Conservation (phyloP, 2,329 filamentous ascomycete species). For the Botryosphaeria dothidea region DNA sequence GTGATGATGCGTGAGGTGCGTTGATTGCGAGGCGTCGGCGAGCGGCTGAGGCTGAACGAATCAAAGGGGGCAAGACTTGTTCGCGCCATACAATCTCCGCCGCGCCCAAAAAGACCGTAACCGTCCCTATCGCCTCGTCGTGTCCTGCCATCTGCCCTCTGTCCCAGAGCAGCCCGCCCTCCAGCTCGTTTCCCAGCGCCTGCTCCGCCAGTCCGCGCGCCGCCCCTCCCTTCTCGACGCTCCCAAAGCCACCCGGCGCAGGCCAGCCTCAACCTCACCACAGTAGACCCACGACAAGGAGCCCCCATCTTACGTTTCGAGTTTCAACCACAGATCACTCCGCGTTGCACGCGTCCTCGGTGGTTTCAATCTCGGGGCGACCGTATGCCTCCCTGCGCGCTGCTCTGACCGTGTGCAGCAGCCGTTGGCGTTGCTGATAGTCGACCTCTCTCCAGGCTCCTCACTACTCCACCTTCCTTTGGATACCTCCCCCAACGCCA, state of each 20-base stretch:
- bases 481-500: conserved; percentile 27
- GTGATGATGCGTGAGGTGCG: conserved; percentile 14
- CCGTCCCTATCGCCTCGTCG: conserved; percentile 14
- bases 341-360: conserved; percentile 34
- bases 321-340: conserved; percentile 38
- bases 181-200: conserved; percentile 15
- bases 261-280: background rate
- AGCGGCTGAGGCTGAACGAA: conserved; percentile 17
- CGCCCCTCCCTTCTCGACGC: conserved; percentile 15
- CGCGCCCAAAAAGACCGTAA: conserved; percentile 16
- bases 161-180: conserved; percentile 1
- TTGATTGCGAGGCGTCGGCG: conserved; percentile 16
- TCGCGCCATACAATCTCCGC: conserved; percentile 19
- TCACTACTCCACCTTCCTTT: conserved; percentile 37
- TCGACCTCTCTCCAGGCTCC: conserved; percentile 31
- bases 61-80: conserved; percentile 18
- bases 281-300: conserved; percentile 16
- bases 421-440: conserved; percentile 27
- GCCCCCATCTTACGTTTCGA: conserved; percentile 28
- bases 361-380: conserved; percentile 29
- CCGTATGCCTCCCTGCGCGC: conserved; percentile 32
- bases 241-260: background rate
- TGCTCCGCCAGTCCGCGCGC: background rate
- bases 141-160: conserved; percentile 6
- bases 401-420: conserved; percentile 22